Conservation (phyloP, 2,329 filamentous ascomycete species). For the Phyllosticta citrichinensis region DNA sequence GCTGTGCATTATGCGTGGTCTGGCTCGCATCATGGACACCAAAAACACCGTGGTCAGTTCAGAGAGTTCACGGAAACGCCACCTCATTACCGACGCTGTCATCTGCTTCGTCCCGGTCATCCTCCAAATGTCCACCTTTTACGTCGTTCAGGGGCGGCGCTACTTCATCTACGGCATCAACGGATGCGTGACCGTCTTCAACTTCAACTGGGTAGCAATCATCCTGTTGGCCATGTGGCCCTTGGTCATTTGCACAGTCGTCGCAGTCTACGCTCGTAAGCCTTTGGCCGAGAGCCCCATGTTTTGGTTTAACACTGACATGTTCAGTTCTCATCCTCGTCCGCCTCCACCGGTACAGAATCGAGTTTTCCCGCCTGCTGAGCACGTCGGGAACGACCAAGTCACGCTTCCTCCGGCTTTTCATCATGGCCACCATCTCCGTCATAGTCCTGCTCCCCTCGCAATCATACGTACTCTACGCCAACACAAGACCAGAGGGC, state of each 20-base stretch:
- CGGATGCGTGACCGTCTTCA: constrained; percentile 47
- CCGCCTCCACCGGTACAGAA: constrained; percentile 52
- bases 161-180: constrained; percentile 49
- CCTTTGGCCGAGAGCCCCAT: constrained; percentile 5
- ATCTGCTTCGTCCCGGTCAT: constrained; percentile 48
- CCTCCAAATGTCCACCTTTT: constrained; percentile 47
- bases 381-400: constrained; percentile 44
- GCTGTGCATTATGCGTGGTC: constrained; percentile 48
- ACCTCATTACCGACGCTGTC: constrained; percentile 40
- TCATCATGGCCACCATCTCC: constrained; percentile 44
- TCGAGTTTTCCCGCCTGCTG: constrained; percentile 48
- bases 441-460: constrained; percentile 44
- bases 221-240: constrained; percentile 48
- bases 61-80: constrained; percentile 37
- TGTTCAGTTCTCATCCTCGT: constrained; percentile 45
- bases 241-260: constrained; percentile 43
- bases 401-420: constrained; percentile 52
- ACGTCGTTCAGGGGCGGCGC: constrained; percentile 48
- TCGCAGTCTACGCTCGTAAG: constrained; percentile 49
- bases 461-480: constrained; percentile 40
- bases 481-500: background rate
- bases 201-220: constrained; percentile 48
- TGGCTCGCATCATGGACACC: constrained; percentile 52
- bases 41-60: constrained; percentile 44
- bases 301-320: background rate